phyloP scores from a whole-genome alignment of 306 rosid genomes.

The Neltuma alba region DNA sequence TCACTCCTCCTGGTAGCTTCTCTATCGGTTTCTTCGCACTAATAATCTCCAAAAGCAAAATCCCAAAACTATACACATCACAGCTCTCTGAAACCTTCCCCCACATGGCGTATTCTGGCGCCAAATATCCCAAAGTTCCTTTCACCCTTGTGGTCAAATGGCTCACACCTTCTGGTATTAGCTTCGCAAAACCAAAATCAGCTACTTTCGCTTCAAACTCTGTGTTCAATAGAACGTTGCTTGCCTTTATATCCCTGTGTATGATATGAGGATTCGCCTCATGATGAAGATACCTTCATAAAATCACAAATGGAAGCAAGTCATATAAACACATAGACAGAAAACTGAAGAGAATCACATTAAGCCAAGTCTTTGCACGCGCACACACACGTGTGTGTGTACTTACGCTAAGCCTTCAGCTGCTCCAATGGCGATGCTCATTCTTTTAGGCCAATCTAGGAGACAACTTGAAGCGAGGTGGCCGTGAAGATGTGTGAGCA shows the following conservation, averaged over 20 bases:
- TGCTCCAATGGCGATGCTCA: constrained; percentile 71
- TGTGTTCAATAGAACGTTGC: constrained; percentile 68
- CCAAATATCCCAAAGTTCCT: constrained; percentile 80
- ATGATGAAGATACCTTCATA: constrained; percentile 70
- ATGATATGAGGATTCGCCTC: constrained; percentile 74
- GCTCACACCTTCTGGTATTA: constrained; percentile 67
- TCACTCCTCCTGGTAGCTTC: constrained; percentile 72
- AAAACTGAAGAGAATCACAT: no score
- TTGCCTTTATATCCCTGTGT: constrained; percentile 81
- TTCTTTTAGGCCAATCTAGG: constrained; percentile 70
- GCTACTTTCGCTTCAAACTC: constrained; percentile 78
- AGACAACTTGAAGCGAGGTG: constrained; percentile 57
- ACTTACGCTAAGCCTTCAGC: constrained; percentile 79
- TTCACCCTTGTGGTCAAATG: constrained; percentile 81
- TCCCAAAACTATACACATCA: constrained; percentile 89
- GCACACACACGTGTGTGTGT: no score
- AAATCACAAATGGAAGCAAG: neutral
- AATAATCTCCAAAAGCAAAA: constrained; percentile 64
- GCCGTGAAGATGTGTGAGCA: constrained; percentile 81
- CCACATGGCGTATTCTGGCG: constrained; percentile 95
- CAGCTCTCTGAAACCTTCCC: constrained; percentile 80
- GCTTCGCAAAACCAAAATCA: constrained; percentile 85
- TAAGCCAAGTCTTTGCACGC: no score
- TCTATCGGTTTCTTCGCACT: constrained; percentile 74
- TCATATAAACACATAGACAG: neutral